Evolutionary conservation across 768 basidiomycete genomes (phyloP).

Genomic region (Suillus subalutaceus): DNA sequence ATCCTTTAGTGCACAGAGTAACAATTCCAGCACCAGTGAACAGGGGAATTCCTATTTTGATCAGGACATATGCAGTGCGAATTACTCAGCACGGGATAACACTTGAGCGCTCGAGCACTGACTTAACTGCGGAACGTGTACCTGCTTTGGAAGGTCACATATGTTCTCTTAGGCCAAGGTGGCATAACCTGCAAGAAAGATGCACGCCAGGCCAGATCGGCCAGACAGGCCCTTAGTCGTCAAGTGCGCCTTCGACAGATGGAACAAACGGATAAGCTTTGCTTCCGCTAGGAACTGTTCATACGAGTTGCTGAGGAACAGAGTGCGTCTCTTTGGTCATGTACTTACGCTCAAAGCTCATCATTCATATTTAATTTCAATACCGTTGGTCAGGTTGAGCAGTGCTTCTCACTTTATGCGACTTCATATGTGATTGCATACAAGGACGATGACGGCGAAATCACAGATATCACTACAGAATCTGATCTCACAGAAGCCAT

Average conservation of each 20-base stretch:
- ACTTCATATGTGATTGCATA: constrained; percentile 76
- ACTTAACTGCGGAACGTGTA: constrained; percentile 30
- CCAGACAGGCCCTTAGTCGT: constrained; percentile 81
- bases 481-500: constrained; percentile 85
- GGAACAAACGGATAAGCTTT: constrained; percentile 78
- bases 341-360: constrained; percentile 3
- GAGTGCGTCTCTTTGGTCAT: constrained; percentile 49
- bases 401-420: constrained; percentile 76
- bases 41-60: no score
- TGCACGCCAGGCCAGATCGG: constrained; percentile 63
- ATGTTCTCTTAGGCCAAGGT: not conserved
- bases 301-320: constrained; percentile 70
- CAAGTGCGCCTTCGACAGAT: constrained; percentile 79
- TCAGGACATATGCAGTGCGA: no score
- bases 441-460: constrained; percentile 88
- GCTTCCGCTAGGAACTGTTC: constrained; percentile 78
- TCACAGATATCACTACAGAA: constrained; percentile 68
- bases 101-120: no score
- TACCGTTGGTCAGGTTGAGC: constrained; percentile 64
- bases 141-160: constrained; percentile 11
- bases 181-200: constrained; percentile 17
- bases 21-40: no score
- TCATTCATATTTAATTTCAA: not conserved
- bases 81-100: no score
- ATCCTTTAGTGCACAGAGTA: no score